phyloP scores from a whole-genome alignment of 495 filamentous ascomycete species.

The Cercophora samala region DNA sequence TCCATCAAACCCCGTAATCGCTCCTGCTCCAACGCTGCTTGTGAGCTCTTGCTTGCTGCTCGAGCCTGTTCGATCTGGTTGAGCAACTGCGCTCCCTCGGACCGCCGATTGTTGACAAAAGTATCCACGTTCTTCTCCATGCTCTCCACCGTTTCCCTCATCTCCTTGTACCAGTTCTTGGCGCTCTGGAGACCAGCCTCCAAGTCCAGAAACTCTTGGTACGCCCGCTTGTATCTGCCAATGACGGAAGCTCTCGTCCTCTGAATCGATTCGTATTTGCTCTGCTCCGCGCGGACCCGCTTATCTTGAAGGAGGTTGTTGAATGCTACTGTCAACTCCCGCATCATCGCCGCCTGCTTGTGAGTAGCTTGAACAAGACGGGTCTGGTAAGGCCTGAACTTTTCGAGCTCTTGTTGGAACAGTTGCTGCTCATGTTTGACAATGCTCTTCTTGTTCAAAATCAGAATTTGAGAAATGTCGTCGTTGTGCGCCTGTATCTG shows the following conservation, averaged over 20 bases:
- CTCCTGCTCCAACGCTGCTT: conserved; percentile 82
- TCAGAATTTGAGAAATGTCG: conserved; percentile 94
- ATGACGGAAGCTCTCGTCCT: conserved; percentile 77
- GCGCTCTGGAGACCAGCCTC: conserved; percentile 79
- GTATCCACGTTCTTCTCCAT: conserved; percentile 95
- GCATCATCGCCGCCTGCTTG: conserved; percentile 90
- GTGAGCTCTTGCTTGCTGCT: conserved; percentile 61
- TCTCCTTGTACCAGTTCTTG: conserved; percentile 89
- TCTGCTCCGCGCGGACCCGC: conserved; percentile 88
- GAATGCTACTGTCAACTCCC: conserved; percentile 87
- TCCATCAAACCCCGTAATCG: conserved; percentile 89
- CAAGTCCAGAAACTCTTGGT: conserved; percentile 91
- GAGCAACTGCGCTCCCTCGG: conserved; percentile 86
- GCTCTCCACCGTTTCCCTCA: conserved; percentile 91
- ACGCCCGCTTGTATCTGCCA: conserved; percentile 83
- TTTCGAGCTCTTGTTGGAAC: conserved; percentile 92
- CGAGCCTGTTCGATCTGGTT: conserved; percentile 81
- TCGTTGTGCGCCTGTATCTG: conserved; percentile 76
- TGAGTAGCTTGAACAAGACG: conserved; percentile 87
- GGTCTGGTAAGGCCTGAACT: conserved; percentile 91
- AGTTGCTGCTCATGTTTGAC: conserved; percentile 82
- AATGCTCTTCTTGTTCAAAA: conserved; percentile 94
- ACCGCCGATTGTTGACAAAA: conserved; percentile 90
- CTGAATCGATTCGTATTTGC: conserved; percentile 85
- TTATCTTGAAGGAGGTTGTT: conserved; percentile 89